phyloP scores from a whole-genome alignment of 139 green algal genomes.

The Chlamydomonas urium region DNA sequence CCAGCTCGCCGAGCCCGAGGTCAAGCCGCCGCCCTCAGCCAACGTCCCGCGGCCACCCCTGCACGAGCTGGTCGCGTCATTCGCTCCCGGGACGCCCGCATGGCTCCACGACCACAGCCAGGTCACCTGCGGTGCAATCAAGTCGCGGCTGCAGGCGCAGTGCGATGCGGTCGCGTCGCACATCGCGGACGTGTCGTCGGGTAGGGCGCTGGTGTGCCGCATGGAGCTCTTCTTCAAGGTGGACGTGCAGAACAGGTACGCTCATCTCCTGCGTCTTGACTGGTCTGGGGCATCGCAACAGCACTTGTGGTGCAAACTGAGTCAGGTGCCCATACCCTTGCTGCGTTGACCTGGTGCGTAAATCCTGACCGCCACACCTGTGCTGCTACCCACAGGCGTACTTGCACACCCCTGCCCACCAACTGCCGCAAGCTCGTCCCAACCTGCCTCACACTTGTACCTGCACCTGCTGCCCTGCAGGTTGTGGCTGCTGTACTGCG shows the following conservation, averaged over 20 bases:
- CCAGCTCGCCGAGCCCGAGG: not conserved
- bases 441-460: not conserved
- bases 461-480: too few relatives aligned
- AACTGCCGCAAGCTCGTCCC: not conserved
- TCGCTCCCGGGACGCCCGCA: not conserved
- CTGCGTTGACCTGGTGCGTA: too few relatives aligned
- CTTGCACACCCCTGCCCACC: not conserved
- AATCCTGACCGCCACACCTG: not conserved
- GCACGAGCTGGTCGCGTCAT: constrained; percentile 1
- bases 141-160: not conserved
- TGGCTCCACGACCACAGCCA: not conserved
- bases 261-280: not conserved
- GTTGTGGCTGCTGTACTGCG: constrained; percentile 8
- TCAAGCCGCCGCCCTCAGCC: not conserved
- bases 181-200: constrained; percentile 23
- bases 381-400: not conserved
- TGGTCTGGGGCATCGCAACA: too few relatives aligned
- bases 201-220: constrained; percentile 15
- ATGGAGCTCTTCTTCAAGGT: constrained; percentile 43
- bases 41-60: too few relatives aligned
- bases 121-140: not conserved
- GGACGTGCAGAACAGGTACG: constrained; percentile 29
- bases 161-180: constrained; percentile 31
- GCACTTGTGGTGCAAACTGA: too few relatives aligned
- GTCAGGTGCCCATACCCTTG: too few relatives aligned